Evolutionary conservation across 345 rosid genomes (phyloP), one percentile per base, ranked within the genome.

Genomic region (Syzygium aqueum): DNA sequence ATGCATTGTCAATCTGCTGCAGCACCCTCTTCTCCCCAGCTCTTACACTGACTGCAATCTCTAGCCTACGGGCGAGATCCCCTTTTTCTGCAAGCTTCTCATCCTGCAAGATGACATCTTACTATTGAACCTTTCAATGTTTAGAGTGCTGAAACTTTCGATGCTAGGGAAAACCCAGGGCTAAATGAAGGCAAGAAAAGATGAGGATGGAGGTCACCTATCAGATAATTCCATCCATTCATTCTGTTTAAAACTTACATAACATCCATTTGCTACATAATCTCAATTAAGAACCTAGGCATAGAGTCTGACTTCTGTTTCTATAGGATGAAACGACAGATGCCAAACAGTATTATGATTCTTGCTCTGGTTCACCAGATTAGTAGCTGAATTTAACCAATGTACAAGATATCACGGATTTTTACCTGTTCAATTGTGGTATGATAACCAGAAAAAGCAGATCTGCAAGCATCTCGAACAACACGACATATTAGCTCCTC

Each of bases 401-500:
- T 28, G 2, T 49, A 51, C 61, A 51, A 28, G 46, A 83, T 28
- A 61, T 27, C 33, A 53, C 0, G 6, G 25, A 67, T 17, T 19
- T 73, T 73, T 91, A 95, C 99, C 98, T 97, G 98, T 93, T 94
- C 98, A 46, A 94, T 88, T 87, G 96, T 92, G 65, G 97, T 96
- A 80, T 80, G 89, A 87, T 91, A 95, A 78, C 95, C 93, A 84
- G 98, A 95, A 87, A 94, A 91, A 84, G 98, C 99, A 88, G 98
- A 92, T 91, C 92, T 94, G 93, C 98, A 97, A 59, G 95, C 97
- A 90, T 94, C 96, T 73, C 92, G 91, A 89, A 97, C 92, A 61
- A 92, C 99, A 57, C 89, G 94, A 86, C 99, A 96, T 88, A 97
- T 94, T 67, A 95, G 94, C 89, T 96, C 99, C 91, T 97, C 99